A percentile compares a stretch with the other conserved stretches of the same genome.
Conservation (phyloP, 352 stramenopile genomes). For the Phytopythium boreale region DNA sequence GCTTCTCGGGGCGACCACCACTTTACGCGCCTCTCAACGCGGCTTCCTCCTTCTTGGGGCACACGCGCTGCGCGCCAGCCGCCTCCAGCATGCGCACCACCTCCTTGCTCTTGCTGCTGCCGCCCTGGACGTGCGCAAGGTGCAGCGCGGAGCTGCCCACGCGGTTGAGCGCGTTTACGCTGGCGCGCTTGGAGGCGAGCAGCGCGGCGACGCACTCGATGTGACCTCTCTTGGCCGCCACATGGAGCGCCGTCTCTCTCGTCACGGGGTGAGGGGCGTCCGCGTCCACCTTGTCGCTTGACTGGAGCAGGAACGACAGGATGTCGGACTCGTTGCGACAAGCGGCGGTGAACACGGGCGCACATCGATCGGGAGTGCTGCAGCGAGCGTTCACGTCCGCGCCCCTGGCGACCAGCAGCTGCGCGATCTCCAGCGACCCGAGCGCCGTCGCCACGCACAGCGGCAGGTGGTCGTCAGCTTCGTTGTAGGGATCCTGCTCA, state of each 20-base stretch:
- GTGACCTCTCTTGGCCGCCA: conserved; percentile 17
- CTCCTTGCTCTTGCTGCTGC: background rate
- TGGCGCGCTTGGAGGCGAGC: conserved; percentile 9
- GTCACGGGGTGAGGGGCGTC: conserved; percentile 7
- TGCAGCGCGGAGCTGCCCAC: conserved; percentile 17
- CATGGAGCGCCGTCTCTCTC: conserved; percentile 21
- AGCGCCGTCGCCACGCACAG: conserved; percentile 13
- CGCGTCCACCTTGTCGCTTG: conserved; percentile 5
- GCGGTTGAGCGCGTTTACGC: conserved; percentile 9
- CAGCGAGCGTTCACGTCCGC: conserved; percentile 12
- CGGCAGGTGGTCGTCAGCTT: conserved; percentile 4
- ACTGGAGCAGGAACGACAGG: conserved; percentile 11
- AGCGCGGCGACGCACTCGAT: conserved; percentile 9
- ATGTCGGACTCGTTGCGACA: conserved; percentile 16
- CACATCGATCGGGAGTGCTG: background rate
- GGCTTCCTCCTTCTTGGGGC: background rate
- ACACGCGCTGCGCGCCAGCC: conserved; percentile 3
- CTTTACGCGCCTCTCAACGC: too few species aligned
- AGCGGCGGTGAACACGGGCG: conserved; percentile 17
- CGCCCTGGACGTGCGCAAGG: conserved; percentile 10
- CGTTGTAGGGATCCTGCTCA: background rate
- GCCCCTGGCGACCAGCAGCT: conserved; percentile 13
- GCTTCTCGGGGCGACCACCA: too few species aligned
- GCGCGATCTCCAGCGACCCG: conserved; percentile 16
- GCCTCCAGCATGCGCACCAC: conserved; percentile 10